phyloP scores from a whole-genome alignment of 1,284 basidiomycete species.

The Trichosporon sp. region DNA sequence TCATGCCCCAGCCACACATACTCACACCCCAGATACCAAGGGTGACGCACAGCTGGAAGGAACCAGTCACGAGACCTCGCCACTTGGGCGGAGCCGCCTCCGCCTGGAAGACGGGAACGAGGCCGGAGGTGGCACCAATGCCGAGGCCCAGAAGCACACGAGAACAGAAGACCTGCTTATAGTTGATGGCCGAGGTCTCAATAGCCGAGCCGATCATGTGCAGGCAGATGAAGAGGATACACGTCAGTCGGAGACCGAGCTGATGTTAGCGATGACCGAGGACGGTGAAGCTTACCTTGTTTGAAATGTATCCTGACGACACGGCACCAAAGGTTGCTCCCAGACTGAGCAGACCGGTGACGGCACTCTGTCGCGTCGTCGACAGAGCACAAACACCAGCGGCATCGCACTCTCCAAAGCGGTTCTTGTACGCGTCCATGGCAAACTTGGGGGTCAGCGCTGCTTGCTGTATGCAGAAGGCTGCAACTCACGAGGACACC shows the following conservation, averaged over 20 bases:
- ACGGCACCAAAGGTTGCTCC: conserved; percentile 48
- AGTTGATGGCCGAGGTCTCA: conserved; percentile 28
- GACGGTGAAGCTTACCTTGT: conserved; percentile 24
- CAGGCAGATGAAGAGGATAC: conserved; percentile 45
- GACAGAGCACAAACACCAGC: conserved; percentile 25
- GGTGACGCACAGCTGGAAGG: conserved; percentile 52
- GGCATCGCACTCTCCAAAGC: conserved; percentile 30
- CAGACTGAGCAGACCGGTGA: conserved; percentile 46
- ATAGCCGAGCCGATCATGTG: conserved; percentile 50
- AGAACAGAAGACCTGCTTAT: conserved; percentile 47
- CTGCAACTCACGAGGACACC: conserved; percentile 29
- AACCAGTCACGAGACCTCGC: conserved; percentile 41
- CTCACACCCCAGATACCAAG: conserved; percentile 50
- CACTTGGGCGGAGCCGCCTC: conserved; percentile 41
- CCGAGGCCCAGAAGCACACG: conserved; percentile 49
- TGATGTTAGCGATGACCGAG: conserved; percentile 8
- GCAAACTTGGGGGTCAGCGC: conserved; percentile 24
- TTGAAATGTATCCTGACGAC: conserved; percentile 37
- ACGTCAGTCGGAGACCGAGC: conserved; percentile 44
- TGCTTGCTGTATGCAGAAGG: neutral
- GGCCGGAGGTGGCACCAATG: conserved; percentile 48
- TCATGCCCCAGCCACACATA: conserved; percentile 50
- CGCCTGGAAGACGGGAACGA: conserved; percentile 52
- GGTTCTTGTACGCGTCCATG: conserved; percentile 25
- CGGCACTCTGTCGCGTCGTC: conserved; percentile 40